A percentile compares a stretch with the other conserved stretches of the same genome.
phyloP scores from a whole-genome alignment of 345 rosid species.

The Moringa oleifera region DNA sequence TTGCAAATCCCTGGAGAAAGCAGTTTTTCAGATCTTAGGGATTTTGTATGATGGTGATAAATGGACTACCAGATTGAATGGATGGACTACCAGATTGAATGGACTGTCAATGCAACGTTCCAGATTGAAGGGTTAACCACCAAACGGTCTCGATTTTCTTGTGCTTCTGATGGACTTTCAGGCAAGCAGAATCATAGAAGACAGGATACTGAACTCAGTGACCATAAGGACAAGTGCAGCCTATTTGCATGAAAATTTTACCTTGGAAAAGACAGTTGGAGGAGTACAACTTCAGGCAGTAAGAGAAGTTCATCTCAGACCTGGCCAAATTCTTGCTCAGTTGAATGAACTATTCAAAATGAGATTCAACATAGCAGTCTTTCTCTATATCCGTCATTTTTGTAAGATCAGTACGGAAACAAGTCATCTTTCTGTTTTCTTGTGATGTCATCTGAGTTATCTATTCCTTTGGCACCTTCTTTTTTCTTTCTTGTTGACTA shows the following conservation, averaged over 20 bases:
- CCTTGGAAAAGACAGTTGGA: background rate
- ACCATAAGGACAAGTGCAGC: background rate
- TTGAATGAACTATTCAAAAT: no score
- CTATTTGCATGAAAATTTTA: background rate
- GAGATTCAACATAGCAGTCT: no score
- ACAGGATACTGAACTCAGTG: background rate
- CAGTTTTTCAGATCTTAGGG: background rate
- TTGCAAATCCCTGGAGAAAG: background rate
- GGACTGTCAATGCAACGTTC: background rate
- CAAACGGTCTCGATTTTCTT: slow-evolving; percentile 1
- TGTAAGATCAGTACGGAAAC: no score
- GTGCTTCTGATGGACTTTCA: background rate
- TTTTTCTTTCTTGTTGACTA: no score
- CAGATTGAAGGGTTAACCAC: slow-evolving; percentile 2
- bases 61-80: no score
- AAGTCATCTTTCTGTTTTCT: no score
- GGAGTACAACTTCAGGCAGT: background rate
- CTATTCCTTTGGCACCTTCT: no score
- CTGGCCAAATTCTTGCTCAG: background rate
- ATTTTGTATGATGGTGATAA: slow-evolving; percentile 8
- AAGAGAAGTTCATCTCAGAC: background rate
- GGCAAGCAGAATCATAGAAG: background rate
- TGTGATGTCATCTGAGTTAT: no score
- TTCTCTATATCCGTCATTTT: no score
- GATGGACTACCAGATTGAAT: background rate